Conservation (phyloP, 192 early-diverging fungal genomes). For the Backusella circina region DNA sequence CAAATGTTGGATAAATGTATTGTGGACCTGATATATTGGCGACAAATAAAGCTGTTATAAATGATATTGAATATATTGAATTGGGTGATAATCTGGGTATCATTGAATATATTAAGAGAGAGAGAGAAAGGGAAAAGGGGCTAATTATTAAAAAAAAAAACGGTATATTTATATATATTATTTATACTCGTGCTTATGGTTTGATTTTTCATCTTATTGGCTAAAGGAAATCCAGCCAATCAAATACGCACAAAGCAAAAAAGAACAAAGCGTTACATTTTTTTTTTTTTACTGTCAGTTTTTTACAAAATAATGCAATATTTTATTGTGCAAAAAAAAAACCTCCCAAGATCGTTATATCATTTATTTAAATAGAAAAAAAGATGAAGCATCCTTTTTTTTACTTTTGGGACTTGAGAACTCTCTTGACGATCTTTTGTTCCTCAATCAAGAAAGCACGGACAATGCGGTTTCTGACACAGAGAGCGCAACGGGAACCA, state of each 20-base stretch:
- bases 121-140: no score
- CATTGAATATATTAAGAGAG: not conserved
- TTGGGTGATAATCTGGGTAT: not conserved
- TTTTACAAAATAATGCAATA: not conserved
- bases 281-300: not conserved
- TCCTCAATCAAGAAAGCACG: constrained; percentile 99
- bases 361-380: not conserved
- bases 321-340: not conserved
- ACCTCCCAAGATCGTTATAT: no score
- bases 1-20: constrained; percentile 28
- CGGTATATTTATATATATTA: not conserved
- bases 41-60: constrained; percentile 18
- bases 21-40: constrained; percentile 28
- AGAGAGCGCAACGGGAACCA: constrained; percentile 90
- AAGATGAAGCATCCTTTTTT: not conserved
- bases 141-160: no score
- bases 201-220: not conserved
- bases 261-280: not conserved
- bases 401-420: constrained; percentile 79
- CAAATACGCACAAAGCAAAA: not conserved
- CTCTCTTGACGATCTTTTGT: constrained; percentile 99
- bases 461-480: constrained; percentile 80
- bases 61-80: not conserved
- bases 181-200: not conserved
- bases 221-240: not conserved